Percentiles rank a stretch among this genome's conserved stretches.
phyloP scores from a whole-genome alignment of 768 basidiomycete genomes.

The Boletus pseudo-olivaceus region DNA sequence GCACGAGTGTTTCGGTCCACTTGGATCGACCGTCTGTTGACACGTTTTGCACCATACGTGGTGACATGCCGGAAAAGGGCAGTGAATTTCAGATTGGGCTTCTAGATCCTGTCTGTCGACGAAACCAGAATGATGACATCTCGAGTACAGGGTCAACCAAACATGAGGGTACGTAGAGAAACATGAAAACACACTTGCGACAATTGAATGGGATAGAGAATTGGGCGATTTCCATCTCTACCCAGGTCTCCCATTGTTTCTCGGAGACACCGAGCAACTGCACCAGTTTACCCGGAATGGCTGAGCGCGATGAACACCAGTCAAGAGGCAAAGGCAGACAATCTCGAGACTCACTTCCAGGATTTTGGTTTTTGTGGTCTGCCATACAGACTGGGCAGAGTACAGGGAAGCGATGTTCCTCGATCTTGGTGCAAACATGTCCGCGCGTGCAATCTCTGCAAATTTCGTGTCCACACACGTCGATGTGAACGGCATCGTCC shows the following conservation, averaged over 20 bases:
- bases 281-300: slow-evolving; percentile 35
- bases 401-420: slow-evolving; percentile 56
- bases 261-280: slow-evolving; percentile 44
- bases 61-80: slow-evolving; percentile 47
- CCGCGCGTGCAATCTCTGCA: slow-evolving; percentile 50
- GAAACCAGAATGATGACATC: slow-evolving; percentile 49
- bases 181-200: slow-evolving; percentile 39
- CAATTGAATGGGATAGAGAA: slow-evolving; percentile 45
- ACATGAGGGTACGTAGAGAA: not conserved
- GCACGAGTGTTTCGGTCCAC: slow-evolving; percentile 49
- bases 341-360: slow-evolving; percentile 26
- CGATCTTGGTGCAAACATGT: slow-evolving; percentile 45
- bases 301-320: slow-evolving; percentile 23
- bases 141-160: slow-evolving; percentile 22
- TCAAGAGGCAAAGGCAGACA: not conserved
- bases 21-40: slow-evolving; percentile 37
- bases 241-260: slow-evolving; percentile 39
- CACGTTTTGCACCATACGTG: slow-evolving; percentile 62
- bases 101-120: slow-evolving; percentile 49
- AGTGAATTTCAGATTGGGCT: slow-evolving; percentile 39
- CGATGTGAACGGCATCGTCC: slow-evolving; percentile 41
- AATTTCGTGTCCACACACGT: slow-evolving; percentile 46
- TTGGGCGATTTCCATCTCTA: slow-evolving; percentile 45
- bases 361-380: slow-evolving; percentile 27
- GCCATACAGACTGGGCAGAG: slow-evolving; percentile 55